These are phyloP conservation scores for Chimonanthus praecox DNA, from an alignment of 164 flowering plant species.

Conservation along the genomic window DNA sequence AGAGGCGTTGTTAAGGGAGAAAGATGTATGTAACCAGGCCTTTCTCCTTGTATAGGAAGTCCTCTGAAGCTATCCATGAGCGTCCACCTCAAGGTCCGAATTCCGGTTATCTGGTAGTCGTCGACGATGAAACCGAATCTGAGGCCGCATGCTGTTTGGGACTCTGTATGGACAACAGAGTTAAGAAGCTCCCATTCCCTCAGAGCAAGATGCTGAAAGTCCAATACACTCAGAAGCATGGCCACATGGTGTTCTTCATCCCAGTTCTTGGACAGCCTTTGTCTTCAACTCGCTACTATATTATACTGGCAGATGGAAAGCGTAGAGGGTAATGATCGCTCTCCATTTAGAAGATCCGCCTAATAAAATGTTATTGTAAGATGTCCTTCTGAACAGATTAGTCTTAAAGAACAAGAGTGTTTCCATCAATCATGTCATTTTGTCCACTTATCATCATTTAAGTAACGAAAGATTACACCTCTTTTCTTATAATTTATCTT, in stretches of 20 bases:
- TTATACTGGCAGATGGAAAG: constrained; percentile 32
- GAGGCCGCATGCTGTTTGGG: constrained; percentile 28
- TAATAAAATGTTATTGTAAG: no score
- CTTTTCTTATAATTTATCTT: no score
- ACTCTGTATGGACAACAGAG: constrained; percentile 13
- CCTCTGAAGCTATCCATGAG: background rate
- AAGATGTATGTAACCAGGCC: constrained; percentile 43
- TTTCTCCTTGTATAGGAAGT: constrained; percentile 30
- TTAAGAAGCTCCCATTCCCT: constrained; percentile 35
- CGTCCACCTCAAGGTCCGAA: constrained; percentile 34
- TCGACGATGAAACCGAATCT: constrained; percentile 25
- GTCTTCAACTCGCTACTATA: constrained; percentile 53
- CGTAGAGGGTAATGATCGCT: constrained; percentile 37
- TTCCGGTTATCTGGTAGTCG: constrained; percentile 29
- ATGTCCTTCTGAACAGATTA: no score
- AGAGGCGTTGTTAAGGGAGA: background rate
- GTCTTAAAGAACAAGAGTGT: no score
- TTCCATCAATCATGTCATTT: no score
- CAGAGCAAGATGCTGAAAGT: constrained; percentile 30
- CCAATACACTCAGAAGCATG: background rate
- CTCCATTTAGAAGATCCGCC: no score
- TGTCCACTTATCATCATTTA: no score
- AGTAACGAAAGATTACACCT: no score
- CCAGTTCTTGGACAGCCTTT: constrained; percentile 53
- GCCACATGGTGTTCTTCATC: constrained; percentile 27